Evolutionary conservation across 169 alveolate species (phyloP).

Genomic region (Ichthyophthirius multifiliis): DNA sequence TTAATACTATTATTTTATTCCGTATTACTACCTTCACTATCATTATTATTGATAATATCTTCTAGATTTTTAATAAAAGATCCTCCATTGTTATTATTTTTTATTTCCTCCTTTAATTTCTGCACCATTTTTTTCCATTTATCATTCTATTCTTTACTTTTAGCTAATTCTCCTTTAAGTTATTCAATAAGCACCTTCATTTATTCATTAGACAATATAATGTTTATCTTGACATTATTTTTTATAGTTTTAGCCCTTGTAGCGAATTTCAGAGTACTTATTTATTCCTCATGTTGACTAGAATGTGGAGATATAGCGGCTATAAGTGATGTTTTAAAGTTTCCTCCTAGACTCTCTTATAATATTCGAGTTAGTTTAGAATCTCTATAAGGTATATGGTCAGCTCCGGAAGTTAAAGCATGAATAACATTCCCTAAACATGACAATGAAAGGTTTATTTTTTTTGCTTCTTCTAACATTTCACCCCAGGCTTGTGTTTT

Average conservation of each 20-base stretch:
- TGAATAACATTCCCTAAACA: neutral
- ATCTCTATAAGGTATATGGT: constrained; percentile 51
- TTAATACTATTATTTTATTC: too few species aligned
- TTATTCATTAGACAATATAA: too few species aligned
- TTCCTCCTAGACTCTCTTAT: constrained; percentile 51
- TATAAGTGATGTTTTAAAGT: constrained; percentile 46
- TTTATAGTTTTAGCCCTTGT: constrained; percentile 37
- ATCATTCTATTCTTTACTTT: too few species aligned
- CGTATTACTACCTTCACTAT: too few species aligned
- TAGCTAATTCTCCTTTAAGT: too few species aligned
- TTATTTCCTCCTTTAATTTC: too few species aligned
- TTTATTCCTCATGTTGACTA: constrained; percentile 32
- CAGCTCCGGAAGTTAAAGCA: neutral
- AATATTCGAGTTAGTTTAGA: constrained; percentile 50
- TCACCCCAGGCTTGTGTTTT: constrained; percentile 7
- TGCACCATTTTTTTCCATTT: too few species aligned
- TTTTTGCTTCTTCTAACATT: constrained; percentile 19
- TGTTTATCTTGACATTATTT: constrained; percentile 23
- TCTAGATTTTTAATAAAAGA: too few species aligned
- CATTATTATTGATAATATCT: too few species aligned
- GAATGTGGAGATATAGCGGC: constrained; percentile 36
- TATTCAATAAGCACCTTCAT: too few species aligned
- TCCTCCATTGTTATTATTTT: too few species aligned
- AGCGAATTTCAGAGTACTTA: constrained; percentile 55
- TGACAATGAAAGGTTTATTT: constrained; percentile 19